Percentiles rank a stretch among this genome's conserved stretches.
Evolutionary conservation across 2,329 filamentous ascomycete genomes (phyloP).

Genomic region (Cyphellophora europaea): DNA sequence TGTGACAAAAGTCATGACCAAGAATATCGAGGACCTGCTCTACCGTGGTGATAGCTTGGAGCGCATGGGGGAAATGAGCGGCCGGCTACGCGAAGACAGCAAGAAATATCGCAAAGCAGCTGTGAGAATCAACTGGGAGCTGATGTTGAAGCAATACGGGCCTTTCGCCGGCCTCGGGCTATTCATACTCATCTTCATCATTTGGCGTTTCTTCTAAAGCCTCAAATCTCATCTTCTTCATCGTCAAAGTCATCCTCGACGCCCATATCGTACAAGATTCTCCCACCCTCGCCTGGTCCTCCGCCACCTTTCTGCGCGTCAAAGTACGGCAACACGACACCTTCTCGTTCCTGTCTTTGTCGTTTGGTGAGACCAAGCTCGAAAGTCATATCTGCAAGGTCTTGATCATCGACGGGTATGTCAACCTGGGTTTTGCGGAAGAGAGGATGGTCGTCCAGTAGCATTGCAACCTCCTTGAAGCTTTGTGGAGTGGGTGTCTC

Average conservation of each 20-base stretch:
- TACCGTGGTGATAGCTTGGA: slow-evolving; percentile 92
- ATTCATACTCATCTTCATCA: slow-evolving; percentile 77
- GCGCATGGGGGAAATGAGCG: slow-evolving; percentile 92
- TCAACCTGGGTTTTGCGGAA: slow-evolving; percentile 46
- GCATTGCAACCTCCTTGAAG: slow-evolving; percentile 40
- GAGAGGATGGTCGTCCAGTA: slow-evolving; percentile 69
- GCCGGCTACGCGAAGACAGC: slow-evolving; percentile 78
- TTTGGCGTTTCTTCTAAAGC: slow-evolving; percentile 82
- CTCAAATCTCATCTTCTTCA: slow-evolving; percentile 80
- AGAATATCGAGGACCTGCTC: slow-evolving; percentile 96
- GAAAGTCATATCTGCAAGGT: slow-evolving; percentile 67
- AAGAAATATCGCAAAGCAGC: slow-evolving; percentile 90
- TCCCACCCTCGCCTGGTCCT: slow-evolving; percentile 63
- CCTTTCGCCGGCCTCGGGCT: slow-evolving; percentile 75
- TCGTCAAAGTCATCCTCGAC: slow-evolving; percentile 95
- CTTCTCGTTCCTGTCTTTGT: slow-evolving; percentile 76
- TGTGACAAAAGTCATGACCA: slow-evolving; percentile 98
- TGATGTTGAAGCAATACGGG: slow-evolving; percentile 85
- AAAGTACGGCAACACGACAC: slow-evolving; percentile 88
- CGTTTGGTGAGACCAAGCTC: slow-evolving; percentile 80
- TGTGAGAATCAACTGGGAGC: slow-evolving; percentile 94
- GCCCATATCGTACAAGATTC: slow-evolving; percentile 95
- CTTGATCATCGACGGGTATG: slow-evolving; percentile 34
- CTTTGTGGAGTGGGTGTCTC: slow-evolving; percentile 33
- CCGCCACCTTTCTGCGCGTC: slow-evolving; percentile 80